Evolutionary conservation across 2,329 filamentous ascomycete species (phyloP), one percentile per base, ranked within the genome.

Genomic region (Cladosporium phlei): DNA sequence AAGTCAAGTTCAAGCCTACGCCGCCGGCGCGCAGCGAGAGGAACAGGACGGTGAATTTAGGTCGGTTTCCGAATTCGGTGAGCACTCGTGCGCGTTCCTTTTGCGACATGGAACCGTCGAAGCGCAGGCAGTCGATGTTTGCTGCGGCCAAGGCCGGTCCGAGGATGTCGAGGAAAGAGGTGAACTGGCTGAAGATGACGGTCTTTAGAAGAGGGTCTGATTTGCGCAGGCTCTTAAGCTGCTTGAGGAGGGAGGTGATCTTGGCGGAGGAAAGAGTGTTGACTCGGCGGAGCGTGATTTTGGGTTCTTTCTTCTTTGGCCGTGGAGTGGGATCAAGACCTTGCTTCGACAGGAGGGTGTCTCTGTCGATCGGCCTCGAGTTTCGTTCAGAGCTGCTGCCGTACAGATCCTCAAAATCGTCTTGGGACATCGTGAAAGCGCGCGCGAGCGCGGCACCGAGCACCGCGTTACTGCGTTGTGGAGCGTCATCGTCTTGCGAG

Each of bases 131-230:
- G 0, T 77, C 74, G 59, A 98, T 86, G 29, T 85, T 83, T 11
- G 82, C 80, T 32, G 80, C 78, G 1, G 71, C 64, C 3, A 98
- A 77, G 0, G 88, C 87, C 0, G 88, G 86, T 54, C 89, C 85
- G 53, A 98, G 94, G 10, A 98, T 80, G 53, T 89, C 83, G 56
- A 98, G 79, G 66, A 97, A 98, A 0, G 90, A 94, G 0, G 93
- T 98, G 66, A 98, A 98, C 66, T 98, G 93, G 47, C 86, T 93
- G 69, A 98, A 98, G 24, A 98, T 83, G 17, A 97, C 90, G 1
- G 86, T 88, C 68, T 63, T 97, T 38, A 84, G 85, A 4, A 67
- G 73, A 0, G 83, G 78, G n/a, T 85, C 72, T 39, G 80, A 75
- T 47, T 73, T 77, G 8, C 85, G 81, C 6, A 94, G 69, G 1